phyloP scores from a whole-genome alignment of 2,329 filamentous ascomycete species.

The Laburnicola sp. region DNA sequence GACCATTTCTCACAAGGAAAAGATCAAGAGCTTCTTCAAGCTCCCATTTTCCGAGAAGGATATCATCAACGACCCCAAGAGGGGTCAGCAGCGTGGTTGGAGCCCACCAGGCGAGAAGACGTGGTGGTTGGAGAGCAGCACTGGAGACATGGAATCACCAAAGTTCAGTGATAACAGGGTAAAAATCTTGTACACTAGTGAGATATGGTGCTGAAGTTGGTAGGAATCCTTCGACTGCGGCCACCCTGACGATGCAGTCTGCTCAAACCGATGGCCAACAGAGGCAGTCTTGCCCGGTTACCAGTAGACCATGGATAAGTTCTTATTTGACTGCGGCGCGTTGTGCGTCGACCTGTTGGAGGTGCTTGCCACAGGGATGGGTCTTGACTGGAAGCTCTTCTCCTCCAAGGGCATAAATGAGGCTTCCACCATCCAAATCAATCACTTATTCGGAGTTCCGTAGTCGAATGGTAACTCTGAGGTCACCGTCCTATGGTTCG shows the following conservation, averaged over 20 bases:
- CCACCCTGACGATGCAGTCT: constrained; percentile 2
- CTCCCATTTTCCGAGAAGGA: constrained; percentile 3
- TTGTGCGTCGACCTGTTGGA: constrained; percentile 8
- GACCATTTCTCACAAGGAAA: not conserved
- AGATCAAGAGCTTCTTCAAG: constrained; percentile 9
- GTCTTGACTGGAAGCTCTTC: not conserved
- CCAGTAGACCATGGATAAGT: constrained; percentile 8
- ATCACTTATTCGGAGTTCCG: not conserved
- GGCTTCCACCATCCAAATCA: not conserved
- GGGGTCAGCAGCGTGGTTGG: constrained; percentile 10
- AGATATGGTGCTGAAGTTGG: not conserved
- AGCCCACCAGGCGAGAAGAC: constrained; percentile 3
- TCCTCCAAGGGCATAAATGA: not conserved
- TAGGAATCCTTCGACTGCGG: constrained; percentile 14
- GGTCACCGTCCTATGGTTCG: no score
- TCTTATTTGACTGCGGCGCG: not conserved
- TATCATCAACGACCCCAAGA: constrained; percentile 1
- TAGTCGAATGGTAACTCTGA: no score
- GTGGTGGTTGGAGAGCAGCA: not conserved
- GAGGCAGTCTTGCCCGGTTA: constrained; percentile 10
- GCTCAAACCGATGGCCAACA: constrained; percentile 16
- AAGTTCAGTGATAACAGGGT: constrained; percentile 1
- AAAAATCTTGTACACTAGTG: not conserved
- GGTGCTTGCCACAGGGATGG: constrained; percentile 2
- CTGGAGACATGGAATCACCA: not conserved